Conservation (phyloP, 2,329 filamentous ascomycete species). For the Microcyclospora tardicrescens region DNA sequence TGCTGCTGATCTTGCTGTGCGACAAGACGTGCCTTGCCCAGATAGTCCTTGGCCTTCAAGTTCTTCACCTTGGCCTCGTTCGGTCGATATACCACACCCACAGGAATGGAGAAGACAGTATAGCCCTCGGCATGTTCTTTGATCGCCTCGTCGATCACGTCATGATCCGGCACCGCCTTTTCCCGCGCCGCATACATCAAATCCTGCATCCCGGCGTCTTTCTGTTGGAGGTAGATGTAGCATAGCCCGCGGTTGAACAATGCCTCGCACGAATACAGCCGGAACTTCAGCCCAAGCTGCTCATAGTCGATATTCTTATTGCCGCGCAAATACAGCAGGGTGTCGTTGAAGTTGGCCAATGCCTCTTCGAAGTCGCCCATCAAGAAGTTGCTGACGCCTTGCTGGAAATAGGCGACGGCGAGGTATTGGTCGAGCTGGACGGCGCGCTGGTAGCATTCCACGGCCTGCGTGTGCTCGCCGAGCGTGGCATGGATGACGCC, state of each 20-base stretch:
- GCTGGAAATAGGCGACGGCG: constrained; percentile 94
- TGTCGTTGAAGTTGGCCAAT: constrained; percentile 97
- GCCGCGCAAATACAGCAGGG: constrained; percentile 80
- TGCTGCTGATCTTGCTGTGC: constrained; percentile 43
- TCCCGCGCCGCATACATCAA: constrained; percentile 83
- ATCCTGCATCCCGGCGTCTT: constrained; percentile 81
- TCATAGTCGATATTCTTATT: constrained; percentile 98
- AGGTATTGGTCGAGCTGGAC: constrained; percentile 87
- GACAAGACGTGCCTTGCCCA: constrained; percentile 88
- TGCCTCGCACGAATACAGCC: constrained; percentile 93
- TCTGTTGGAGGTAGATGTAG: constrained; percentile 92
- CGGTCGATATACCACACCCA: constrained; percentile 86
- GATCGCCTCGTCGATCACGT: constrained; percentile 96
- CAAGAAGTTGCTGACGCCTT: constrained; percentile 95
- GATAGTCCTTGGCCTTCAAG: constrained; percentile 91
- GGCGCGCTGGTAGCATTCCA: constrained; percentile 88
- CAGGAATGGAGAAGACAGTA: constrained; percentile 95
- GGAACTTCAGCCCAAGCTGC: constrained; percentile 88
- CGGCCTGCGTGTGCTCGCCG: constrained; percentile 89
- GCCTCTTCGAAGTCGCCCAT: constrained; percentile 96
- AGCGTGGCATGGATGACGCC: constrained; percentile 95
- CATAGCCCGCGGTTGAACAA: constrained; percentile 94
- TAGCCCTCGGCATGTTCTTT: constrained; percentile 91
- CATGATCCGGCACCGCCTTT: constrained; percentile 90
- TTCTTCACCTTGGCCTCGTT: constrained; percentile 98